These are phyloP conservation scores for Monilinia aucupariae DNA, from an alignment of 2,329 filamentous ascomycete genomes.

Conservation along the genomic window DNA sequence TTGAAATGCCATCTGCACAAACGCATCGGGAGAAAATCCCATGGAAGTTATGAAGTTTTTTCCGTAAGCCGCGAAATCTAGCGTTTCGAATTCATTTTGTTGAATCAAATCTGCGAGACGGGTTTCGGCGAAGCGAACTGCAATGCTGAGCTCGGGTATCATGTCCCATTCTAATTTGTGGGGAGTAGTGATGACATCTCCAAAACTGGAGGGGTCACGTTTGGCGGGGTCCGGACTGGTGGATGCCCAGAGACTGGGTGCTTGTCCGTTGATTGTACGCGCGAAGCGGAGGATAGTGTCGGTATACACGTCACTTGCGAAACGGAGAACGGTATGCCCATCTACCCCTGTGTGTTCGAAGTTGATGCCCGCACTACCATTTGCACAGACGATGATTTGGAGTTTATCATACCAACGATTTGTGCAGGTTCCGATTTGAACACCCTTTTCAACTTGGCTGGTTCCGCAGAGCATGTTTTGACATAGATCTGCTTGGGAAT, in stretches of 20 bases:
- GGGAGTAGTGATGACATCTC: conserved; percentile 86
- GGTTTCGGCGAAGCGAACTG: conserved; percentile 91
- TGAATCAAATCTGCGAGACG: conserved; percentile 88
- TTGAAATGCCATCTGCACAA: conserved; percentile 98
- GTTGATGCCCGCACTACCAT: conserved; percentile 96
- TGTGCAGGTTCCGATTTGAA: conserved; percentile 95
- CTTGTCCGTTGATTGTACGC: conserved; percentile 88
- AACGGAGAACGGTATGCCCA: conserved; percentile 91
- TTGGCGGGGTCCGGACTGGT: conserved; percentile 88
- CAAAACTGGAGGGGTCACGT: conserved; percentile 83
- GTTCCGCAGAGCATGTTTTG: conserved; percentile 98
- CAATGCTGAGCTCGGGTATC: conserved; percentile 83
- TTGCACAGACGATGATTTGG: conserved; percentile 98
- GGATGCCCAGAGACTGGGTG: conserved; percentile 86
- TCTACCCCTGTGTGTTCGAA: conserved; percentile 98
- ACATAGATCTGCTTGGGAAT: conserved; percentile 76
- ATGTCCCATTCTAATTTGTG: conserved; percentile 98
- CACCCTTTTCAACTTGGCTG: conserved; percentile 82
- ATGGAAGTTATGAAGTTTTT: conserved; percentile 98
- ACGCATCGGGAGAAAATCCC: conserved; percentile 95
- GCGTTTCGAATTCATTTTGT: conserved; percentile 90
- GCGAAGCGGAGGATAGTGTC: conserved; percentile 96
- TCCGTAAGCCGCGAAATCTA: conserved; percentile 84
- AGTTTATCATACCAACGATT: conserved; percentile 99
- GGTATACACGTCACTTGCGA: conserved; percentile 93